These are phyloP conservation scores for Syzygium aromaticum DNA, from an alignment of 345 rosid genomes.

Conservation along the genomic window DNA sequence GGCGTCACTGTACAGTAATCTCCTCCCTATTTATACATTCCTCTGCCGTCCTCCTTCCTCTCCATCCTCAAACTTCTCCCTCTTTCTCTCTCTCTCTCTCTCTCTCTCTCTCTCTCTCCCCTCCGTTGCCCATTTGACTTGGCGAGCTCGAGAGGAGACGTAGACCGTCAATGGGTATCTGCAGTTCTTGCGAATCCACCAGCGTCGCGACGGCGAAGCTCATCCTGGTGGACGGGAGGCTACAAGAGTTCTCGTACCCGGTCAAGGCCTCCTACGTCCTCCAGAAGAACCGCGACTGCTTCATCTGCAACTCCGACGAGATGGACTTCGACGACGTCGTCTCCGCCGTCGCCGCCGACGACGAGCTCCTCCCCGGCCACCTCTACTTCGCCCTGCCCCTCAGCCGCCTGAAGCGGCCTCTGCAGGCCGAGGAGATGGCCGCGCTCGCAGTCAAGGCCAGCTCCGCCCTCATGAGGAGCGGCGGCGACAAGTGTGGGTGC, in stretches of 20 bases:
- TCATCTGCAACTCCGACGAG: slow-evolving; percentile 91
- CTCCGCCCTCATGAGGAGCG: slow-evolving; percentile 60
- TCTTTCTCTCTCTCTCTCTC: not conserved
- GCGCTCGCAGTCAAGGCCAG: slow-evolving; percentile 98
- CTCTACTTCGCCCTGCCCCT: slow-evolving; percentile 82
- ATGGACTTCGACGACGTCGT: slow-evolving; percentile 85
- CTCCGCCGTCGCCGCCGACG: slow-evolving; percentile 52
- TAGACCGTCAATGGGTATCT: slow-evolving; percentile 55
- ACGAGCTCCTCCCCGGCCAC: slow-evolving; percentile 79
- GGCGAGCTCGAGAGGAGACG: not conserved
- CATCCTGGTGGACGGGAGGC: slow-evolving; percentile 64
- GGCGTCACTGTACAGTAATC: not conserved
- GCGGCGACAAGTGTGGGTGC: slow-evolving; percentile 32
- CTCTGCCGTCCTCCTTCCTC: not conserved
- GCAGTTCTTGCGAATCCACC: slow-evolving; percentile 70
- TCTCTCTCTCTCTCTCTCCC: not conserved
- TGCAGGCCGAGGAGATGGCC: slow-evolving; percentile 87
- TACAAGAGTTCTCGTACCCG: slow-evolving; percentile 71
- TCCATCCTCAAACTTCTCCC: not conserved
- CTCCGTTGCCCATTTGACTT: not conserved
- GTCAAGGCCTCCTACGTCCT: slow-evolving; percentile 70
- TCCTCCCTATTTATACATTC: not conserved
- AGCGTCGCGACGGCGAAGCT: slow-evolving; percentile 74
- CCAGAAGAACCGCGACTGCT: slow-evolving; percentile 40
- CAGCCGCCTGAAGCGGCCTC: slow-evolving; percentile 45